A percentile compares a stretch with the other conserved stretches of the same genome.
Evolutionary conservation across 148 eudicot genomes (phyloP).

Genomic region (Camellia granthamiana): DNA sequence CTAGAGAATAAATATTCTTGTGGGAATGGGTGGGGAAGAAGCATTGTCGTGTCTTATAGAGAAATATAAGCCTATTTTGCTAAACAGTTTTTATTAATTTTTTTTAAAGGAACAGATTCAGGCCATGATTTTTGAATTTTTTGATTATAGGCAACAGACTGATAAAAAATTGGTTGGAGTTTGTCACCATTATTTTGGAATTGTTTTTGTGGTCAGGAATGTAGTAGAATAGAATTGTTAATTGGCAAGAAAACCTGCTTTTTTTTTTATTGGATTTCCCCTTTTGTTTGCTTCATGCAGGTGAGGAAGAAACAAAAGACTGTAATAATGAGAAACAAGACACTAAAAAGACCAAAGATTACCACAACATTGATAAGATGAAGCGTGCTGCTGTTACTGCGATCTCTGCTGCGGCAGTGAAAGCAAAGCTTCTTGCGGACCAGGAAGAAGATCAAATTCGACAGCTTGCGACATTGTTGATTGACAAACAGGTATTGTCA

Average conservation of each 20-base stretch:
- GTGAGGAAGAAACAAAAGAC: constrained; percentile 36
- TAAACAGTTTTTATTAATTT: neutral
- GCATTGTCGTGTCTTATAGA: neutral
- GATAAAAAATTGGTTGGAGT: neutral
- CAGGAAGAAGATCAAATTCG: constrained; percentile 90
- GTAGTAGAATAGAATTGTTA: neutral
- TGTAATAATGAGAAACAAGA: constrained; percentile 32
- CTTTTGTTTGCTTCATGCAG: constrained; percentile 22
- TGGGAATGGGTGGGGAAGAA: neutral
- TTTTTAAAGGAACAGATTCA: neutral
- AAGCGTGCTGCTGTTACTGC: constrained; percentile 80
- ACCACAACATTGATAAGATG: constrained; percentile 42
- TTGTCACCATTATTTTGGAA: neutral
- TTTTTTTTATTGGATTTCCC: neutral
- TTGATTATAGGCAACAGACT: neutral
- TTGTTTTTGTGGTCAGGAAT: neutral
- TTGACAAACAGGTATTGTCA: constrained; percentile 84
- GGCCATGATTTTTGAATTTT: neutral
- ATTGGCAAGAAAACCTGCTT: neutral
- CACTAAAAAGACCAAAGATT: constrained; percentile 28
- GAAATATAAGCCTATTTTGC: neutral
- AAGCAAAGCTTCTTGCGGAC: constrained; percentile 87
- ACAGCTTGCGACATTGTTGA: constrained; percentile 66
- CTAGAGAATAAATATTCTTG: neutral
- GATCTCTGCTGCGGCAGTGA: constrained; percentile 88